These are phyloP conservation scores for Saccharomycopsis sp. DNA, from an alignment of 805 yeast species.

Conservation along the genomic window DNA sequence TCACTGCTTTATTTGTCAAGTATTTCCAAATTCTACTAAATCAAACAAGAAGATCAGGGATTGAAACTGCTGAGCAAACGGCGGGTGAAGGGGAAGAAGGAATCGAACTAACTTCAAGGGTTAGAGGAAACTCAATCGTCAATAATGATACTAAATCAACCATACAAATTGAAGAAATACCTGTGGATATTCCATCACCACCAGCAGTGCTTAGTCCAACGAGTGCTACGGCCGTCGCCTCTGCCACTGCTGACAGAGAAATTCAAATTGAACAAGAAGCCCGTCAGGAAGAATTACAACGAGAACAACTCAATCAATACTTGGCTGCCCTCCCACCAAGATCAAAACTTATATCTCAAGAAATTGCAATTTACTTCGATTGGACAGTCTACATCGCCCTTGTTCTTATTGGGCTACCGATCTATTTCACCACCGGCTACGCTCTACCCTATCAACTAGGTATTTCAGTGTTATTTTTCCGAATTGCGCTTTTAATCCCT, in stretches of 20 bases:
- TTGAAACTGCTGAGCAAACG: constrained; percentile 26
- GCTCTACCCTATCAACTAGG: constrained; percentile 58
- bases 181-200: background rate
- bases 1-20: constrained; percentile 43
- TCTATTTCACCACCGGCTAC: constrained; percentile 51
- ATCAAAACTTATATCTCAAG: constrained; percentile 29
- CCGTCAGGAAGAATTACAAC: constrained; percentile 17
- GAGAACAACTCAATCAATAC: constrained; percentile 17
- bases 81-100: constrained; percentile 4
- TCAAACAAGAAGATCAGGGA: constrained; percentile 22
- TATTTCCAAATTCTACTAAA: constrained; percentile 31
- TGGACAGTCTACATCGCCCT: constrained; percentile 43
- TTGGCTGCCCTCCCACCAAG: constrained; percentile 21
- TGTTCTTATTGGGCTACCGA: constrained; percentile 50
- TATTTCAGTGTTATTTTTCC: constrained; percentile 51
- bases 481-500: constrained; percentile 40
- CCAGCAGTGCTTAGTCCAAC: background rate
- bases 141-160: too few species aligned
- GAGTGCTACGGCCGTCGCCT: background rate
- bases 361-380: constrained; percentile 43
- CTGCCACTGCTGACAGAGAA: background rate
- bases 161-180: background rate
- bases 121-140: constrained; percentile 6
- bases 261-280: constrained; percentile 11
- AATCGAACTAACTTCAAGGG: constrained; percentile 13